Evolutionary conservation across 2,329 filamentous ascomycete species (phyloP), one percentile per base, ranked within the genome.

Genomic region (Uncinocarpus reesii): DNA sequence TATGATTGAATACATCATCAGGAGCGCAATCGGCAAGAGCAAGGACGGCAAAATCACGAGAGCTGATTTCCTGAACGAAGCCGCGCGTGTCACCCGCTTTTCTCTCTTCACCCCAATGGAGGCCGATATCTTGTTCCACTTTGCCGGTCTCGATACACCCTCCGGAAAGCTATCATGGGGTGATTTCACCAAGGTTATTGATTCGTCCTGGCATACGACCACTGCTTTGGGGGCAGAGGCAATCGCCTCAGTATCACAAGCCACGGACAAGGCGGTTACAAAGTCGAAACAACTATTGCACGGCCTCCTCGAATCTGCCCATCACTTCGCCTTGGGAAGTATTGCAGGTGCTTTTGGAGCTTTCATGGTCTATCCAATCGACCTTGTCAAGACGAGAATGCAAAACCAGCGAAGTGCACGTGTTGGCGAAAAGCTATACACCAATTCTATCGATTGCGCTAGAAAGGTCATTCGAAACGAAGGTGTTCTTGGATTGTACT

Each of bases 321-420:
- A 95, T 67, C 89, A 94, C 73, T 98, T 98, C 64, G 80, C 73
- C 2, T 79, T 98, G 5, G 92, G 92, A 51, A 88, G 85, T 64
- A 57, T 95, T 57, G 92, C 92, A 6, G 92, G 92, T 68, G 92
- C 92, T 7, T 98, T 98, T 63, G 92, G 92, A 65, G 92, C 92
- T 10, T 96, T 98, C 66, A 95, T 98, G 87, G 92, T 98, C 47
- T 98, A 98, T 66, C 92, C 92, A 20, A 96, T 98, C 62, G 92
- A 98, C 71, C 72, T 98, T 53, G 92, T 98, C 66, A 98, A 98
- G 78, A 98, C 92, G 1, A 82, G 92, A 52, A 85, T 98, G 81
- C 92, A 98, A 70, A 98, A 98, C 72, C 92, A 98, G 74, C 80
- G 92, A 56, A 81, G 80, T 44, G 79, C 79, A 3, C 79, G 83